Conservation (phyloP, 2,329 filamentous ascomycete species). For the Verticillium albo-atrum region DNA sequence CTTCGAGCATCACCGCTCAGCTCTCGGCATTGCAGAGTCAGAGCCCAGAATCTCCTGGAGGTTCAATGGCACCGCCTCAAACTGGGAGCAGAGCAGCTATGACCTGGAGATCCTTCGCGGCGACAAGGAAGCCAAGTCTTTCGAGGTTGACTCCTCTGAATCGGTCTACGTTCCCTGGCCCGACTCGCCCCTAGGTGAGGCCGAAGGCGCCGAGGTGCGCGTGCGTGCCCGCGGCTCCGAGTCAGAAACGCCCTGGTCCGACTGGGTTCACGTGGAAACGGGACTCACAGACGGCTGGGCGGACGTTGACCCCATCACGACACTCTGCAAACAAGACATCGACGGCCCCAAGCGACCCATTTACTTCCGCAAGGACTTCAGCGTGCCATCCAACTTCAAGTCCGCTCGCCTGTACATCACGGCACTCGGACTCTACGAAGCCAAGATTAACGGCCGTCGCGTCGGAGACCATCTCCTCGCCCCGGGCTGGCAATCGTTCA, state of each 20-base stretch:
- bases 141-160: constrained; percentile 24
- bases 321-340: constrained; percentile 16
- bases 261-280: constrained; percentile 27
- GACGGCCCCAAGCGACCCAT: constrained; percentile 20
- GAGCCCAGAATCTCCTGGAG: constrained; percentile 42
- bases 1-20: constrained; percentile 35
- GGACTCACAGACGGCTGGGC: constrained; percentile 28
- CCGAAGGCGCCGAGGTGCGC: constrained; percentile 26
- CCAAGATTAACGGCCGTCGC: constrained; percentile 39
- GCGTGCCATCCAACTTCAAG: constrained; percentile 12
- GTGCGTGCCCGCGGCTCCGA: constrained; percentile 25
- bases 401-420: constrained; percentile 44
- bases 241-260: constrained; percentile 22
- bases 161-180: constrained; percentile 43
- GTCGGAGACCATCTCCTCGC: constrained; percentile 37
- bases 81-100: constrained; percentile 40
- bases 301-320: constrained; percentile 20
- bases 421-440: constrained; percentile 39
- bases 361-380: constrained; percentile 28
- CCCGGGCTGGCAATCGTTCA: constrained; percentile 50
- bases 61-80: constrained; percentile 29
- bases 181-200: constrained; percentile 21
- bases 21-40: constrained; percentile 38
- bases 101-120: constrained; percentile 33
- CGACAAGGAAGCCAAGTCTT: constrained; percentile 4